Evolutionary conservation across 495 filamentous ascomycete genomes (phyloP).

Genomic region (Hypoxylon fragiforme): DNA sequence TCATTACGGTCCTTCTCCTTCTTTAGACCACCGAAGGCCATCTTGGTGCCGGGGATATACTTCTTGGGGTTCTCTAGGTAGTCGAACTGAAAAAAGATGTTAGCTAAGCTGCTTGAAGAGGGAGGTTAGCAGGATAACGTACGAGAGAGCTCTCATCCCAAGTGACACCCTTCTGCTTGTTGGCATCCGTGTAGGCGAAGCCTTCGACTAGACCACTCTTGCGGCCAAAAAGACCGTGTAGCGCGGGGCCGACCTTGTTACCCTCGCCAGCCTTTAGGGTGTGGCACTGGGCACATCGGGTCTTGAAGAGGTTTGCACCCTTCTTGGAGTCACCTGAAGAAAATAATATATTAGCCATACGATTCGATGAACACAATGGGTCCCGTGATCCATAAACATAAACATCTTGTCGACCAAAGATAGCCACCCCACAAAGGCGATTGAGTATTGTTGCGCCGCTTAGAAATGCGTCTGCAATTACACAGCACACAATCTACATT

Average conservation of each 20-base stretch:
- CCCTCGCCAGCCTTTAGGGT: slow-evolving; percentile 81
- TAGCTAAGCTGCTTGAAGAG: slow-evolving; percentile 22
- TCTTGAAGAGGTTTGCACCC: slow-evolving; percentile 99
- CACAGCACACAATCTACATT: neutral
- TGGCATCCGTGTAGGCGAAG: slow-evolving; percentile 98
- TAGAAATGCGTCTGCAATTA: slow-evolving; percentile 9
- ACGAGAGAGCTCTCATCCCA: slow-evolving; percentile 91
- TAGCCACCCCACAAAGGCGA: neutral
- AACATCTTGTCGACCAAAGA: neutral
- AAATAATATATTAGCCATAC: slow-evolving; percentile 39
- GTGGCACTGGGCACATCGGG: slow-evolving; percentile 98
- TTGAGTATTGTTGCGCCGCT: neutral
- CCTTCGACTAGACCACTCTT: slow-evolving; percentile 89
- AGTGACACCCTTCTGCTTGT: slow-evolving; percentile 90
- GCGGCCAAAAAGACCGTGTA: slow-evolving; percentile 97
- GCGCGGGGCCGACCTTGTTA: slow-evolving; percentile 97
- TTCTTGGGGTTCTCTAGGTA: slow-evolving; percentile 63
- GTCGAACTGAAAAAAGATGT: slow-evolving; percentile 46
- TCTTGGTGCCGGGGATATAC: slow-evolving; percentile 98
- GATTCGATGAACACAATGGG: neutral
- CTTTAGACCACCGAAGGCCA: slow-evolving; percentile 99
- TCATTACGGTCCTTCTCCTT: slow-evolving; percentile 99
- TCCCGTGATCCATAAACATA: neutral
- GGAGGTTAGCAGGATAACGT: slow-evolving; percentile 38
- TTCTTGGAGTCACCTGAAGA: slow-evolving; percentile 86